Evolutionary conservation across 371 early-diverging fungal species (phyloP).

Genomic region (Phascolomyces articulosus): DNA sequence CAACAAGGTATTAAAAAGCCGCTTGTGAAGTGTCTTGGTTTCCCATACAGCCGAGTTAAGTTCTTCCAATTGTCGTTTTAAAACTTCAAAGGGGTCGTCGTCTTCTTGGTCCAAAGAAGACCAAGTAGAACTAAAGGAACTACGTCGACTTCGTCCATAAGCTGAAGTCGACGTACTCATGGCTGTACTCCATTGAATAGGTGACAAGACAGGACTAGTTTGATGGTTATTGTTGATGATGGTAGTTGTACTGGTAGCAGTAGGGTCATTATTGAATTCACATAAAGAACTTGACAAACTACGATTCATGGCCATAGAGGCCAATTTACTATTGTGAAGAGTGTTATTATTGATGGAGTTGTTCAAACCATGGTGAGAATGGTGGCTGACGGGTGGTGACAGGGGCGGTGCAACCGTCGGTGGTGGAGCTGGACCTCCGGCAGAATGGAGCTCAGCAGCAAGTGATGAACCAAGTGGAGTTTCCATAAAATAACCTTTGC

Average conservation of each 20-base stretch:
- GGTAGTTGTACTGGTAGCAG: not conserved
- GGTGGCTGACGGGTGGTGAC: conserved; percentile 18
- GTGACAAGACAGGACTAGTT: conserved; percentile 27
- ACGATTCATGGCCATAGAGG: conserved; percentile 37
- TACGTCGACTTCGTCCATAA: conserved; percentile 41
- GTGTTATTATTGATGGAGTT: no score
- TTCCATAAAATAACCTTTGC: conserved; percentile 42
- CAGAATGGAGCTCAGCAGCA: conserved; percentile 55
- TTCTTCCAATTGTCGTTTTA: conserved; percentile 53
- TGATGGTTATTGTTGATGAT: conserved; percentile 15
- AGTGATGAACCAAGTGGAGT: conserved; percentile 48
- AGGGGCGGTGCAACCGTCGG: conserved; percentile 8
- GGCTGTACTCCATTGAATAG: conserved; percentile 40
- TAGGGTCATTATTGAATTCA: conserved; percentile 2
- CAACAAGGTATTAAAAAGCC: conserved; percentile 42
- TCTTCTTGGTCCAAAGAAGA: conserved; percentile 42
- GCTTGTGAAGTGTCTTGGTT: conserved; percentile 54
- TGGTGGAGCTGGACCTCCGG: conserved; percentile 29
- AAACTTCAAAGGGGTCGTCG: conserved; percentile 53
- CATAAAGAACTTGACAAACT: conserved; percentile 19
- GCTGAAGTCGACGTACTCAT: conserved; percentile 25
- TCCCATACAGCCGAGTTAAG: conserved; percentile 52
- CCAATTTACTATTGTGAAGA: conserved; percentile 26
- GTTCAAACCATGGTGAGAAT: conserved; percentile 9
- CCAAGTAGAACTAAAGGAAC: conserved; percentile 39